A percentile compares a stretch with the other conserved stretches of the same genome.
Evolutionary conservation across 1,139 yeast genomes (phyloP).

Genomic region (Debaryomyces robertsiae): DNA sequence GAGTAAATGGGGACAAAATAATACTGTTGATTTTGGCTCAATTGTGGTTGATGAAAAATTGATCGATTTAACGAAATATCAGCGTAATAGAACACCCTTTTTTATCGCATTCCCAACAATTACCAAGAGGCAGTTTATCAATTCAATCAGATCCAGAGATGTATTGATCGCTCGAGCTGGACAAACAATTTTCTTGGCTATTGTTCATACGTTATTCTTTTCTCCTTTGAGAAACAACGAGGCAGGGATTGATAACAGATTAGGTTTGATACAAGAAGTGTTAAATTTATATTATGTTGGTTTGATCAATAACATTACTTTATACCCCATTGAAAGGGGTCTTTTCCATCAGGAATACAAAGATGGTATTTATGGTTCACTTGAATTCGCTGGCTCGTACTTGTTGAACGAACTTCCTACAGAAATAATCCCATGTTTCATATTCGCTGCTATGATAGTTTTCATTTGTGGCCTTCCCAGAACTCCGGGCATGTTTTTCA

Average conservation of each 20-base stretch:
- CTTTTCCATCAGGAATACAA: conserved; percentile 78
- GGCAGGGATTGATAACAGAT: conserved; percentile 62
- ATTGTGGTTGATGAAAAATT: conserved; percentile 8
- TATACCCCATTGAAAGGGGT: conserved; percentile 73
- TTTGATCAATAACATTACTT: conserved; percentile 71
- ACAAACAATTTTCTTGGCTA: conserved; percentile 66
- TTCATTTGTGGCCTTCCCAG: conserved; percentile 77
- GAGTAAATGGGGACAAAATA: conserved; percentile 35
- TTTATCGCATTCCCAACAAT: conserved; percentile 32
- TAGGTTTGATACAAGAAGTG: conserved; percentile 77
- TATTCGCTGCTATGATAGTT: conserved; percentile 64
- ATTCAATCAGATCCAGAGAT: conserved; percentile 62
- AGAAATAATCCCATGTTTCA: conserved; percentile 60
- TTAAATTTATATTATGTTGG: conserved; percentile 78
- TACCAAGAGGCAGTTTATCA: conserved; percentile 38
- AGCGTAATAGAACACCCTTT: conserved; percentile 26
- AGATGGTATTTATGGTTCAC: conserved; percentile 70
- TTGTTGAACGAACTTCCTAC: conserved; percentile 72
- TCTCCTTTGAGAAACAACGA: conserved; percentile 64
- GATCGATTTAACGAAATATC: conserved; percentile 24
- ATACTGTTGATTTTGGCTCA: conserved; percentile 8
- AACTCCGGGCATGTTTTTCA: conserved; percentile 65
- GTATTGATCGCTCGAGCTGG: conserved; percentile 66
- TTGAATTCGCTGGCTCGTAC: conserved; percentile 68
- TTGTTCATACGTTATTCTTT: conserved; percentile 68